Evolutionary conservation across 305 asterid genomes (phyloP).

Genomic region (Andrographis paniculata): DNA sequence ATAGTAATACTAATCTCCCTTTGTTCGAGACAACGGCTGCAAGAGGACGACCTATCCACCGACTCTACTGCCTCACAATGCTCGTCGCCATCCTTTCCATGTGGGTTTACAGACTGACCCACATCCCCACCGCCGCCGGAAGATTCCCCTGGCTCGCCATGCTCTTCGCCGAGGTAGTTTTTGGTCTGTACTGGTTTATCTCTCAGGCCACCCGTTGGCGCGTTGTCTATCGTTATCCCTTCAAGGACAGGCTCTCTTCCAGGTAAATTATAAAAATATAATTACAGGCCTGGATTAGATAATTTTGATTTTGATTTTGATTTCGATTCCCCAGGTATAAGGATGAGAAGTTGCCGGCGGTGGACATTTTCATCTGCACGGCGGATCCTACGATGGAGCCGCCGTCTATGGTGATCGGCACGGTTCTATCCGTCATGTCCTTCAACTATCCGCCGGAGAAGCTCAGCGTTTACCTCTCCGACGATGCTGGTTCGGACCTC

Average conservation of each 20-base stretch:
- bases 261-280: no score
- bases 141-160: slow-evolving; percentile 29
- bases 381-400: slow-evolving; percentile 79
- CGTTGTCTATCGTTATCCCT: slow-evolving; percentile 32
- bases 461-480: slow-evolving; percentile 55
- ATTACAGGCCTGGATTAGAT: neutral
- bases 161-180: slow-evolving; percentile 32
- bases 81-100: no score
- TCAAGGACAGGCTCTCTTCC: slow-evolving; percentile 32
- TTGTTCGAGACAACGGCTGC: no score
- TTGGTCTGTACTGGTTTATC: slow-evolving; percentile 50
- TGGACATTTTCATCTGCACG: slow-evolving; percentile 65
- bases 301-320: no score
- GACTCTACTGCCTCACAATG: no score
- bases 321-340: slow-evolving; percentile 20
- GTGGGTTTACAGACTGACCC: no score
- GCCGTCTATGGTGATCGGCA: slow-evolving; percentile 52
- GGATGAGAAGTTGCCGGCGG: slow-evolving; percentile 38
- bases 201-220: slow-evolving; percentile 44
- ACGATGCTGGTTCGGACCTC: slow-evolving; percentile 66
- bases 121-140: no score
- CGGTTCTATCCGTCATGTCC: slow-evolving; percentile 20
- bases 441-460: slow-evolving; percentile 59
- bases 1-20: no score
- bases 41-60: no score